These are phyloP conservation scores for Wallacemonas sp. DNA, from an alignment of 208 protist genomes.

Conservation along the genomic window DNA sequence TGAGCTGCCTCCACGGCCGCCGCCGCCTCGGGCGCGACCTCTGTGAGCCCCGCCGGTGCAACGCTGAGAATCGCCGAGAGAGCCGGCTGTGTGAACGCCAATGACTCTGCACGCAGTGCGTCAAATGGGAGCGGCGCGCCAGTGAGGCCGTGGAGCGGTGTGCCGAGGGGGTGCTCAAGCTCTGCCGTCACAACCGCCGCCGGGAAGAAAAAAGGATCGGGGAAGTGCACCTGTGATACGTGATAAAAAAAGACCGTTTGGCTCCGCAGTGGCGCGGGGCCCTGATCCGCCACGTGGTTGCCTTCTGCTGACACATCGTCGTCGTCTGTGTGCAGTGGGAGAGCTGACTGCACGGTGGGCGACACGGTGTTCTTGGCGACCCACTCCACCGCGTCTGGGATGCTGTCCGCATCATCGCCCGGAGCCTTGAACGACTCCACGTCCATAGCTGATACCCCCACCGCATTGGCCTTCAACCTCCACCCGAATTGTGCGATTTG, in stretches of 20 bases:
- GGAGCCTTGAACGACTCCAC: too few species aligned
- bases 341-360: too few species aligned
- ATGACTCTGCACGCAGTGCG: neutral
- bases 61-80: slow-evolving; percentile 11
- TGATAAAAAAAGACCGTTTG: slow-evolving; percentile 61
- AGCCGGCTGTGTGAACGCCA: slow-evolving; percentile 13
- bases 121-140: slow-evolving; percentile 28
- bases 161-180: slow-evolving; percentile 24
- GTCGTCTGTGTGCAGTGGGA: too few species aligned
- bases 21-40: slow-evolving; percentile 9
- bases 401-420: neutral
- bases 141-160: slow-evolving; percentile 51
- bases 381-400: neutral
- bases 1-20: neutral
- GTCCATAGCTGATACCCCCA: slow-evolving; percentile 15
- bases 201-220: slow-evolving; percentile 37
- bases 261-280: neutral
- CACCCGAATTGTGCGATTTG: slow-evolving; percentile 19
- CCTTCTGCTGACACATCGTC: too few species aligned
- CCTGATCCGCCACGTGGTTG: neutral
- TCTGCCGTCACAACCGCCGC: slow-evolving; percentile 37
- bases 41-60: slow-evolving; percentile 12
- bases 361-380: too few species aligned
- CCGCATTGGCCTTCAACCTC: slow-evolving; percentile 22
- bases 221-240: slow-evolving; percentile 64